Base-by-base conservation (phyloP, 2,329 filamentous ascomycete species). In the Raffaelea albimanens region DNA sequence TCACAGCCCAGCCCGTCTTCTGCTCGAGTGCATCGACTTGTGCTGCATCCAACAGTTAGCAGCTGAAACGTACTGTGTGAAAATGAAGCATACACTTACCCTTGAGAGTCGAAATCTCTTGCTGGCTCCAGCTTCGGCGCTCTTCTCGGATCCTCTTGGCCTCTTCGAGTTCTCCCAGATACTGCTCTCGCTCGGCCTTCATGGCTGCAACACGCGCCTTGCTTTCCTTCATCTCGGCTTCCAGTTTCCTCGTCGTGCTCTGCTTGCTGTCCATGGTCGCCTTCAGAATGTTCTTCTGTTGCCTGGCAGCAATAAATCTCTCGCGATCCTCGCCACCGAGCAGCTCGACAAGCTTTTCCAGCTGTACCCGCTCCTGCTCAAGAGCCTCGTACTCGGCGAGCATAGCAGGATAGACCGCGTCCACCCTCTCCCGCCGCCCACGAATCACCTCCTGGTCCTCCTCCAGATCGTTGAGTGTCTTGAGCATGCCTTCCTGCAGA, bases 141-240 rank as follows among this genome's bases (percentile, higher is more conserved):
- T 95, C 86, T 61, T 96, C 89, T 52, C 86, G 79, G 22, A 94
- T 73, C 53, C 81, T 82, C 62, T 96, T 89, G 0, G 90, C 87
- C 57, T 88, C 83, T 50, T 80, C 76, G 49, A 95, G 96, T 43
- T 93, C 85, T 23, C 78, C 74, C 25, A 83, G 59, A 55, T 77
- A 88, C 56, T 81, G 75, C 46, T 80, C 66, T 61, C 91, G 95
- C 57, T 80, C 75, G 50, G 81, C 73, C 8, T 74, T 70, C 41
- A 83, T 72, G 2, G 76, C 70, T 50, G 80, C 75, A 18, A 91
- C 79, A 9, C 73, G 71, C 2, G 71, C 63, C 52, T 86, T 82
- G 31, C 85, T 85, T 40, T 82, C 78, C 45, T 80, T 70, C 10
- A 88, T 68, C 55, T 93, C 75, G 40, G 70, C 67, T 42, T 82